Percentiles rank a stretch among this genome's conserved stretches.
These are phyloP conservation scores for Haplosporangium sp. DNA, from an alignment of 371 early-diverging fungal genomes.

Conservation along the genomic window DNA sequence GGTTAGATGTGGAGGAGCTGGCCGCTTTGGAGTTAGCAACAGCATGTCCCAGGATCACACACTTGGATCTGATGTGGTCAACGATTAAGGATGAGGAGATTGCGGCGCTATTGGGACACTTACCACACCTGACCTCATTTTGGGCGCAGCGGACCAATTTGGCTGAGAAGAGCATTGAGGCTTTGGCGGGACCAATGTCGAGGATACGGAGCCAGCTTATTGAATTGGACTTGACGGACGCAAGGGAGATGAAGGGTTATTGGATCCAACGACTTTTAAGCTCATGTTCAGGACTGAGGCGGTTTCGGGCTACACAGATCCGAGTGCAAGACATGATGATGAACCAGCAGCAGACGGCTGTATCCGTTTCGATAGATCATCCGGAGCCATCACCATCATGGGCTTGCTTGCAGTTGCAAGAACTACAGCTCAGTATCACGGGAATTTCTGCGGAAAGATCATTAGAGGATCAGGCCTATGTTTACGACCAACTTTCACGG, in stretches of 20 bases:
- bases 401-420: conserved; percentile 14
- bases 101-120: conserved; percentile 4
- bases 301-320: conserved; percentile 18
- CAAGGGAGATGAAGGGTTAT: not conserved
- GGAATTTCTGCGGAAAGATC: not conserved
- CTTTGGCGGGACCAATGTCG: conserved; percentile 1
- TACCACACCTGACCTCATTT: conserved; percentile 12
- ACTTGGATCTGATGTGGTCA: conserved; percentile 19
- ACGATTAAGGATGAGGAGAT: conserved; percentile 21
- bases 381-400: not conserved
- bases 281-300: conserved; percentile 16
- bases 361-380: not conserved
- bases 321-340: not conserved
- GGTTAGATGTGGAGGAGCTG: conserved; percentile 7
- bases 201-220: conserved; percentile 3
- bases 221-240: conserved; percentile 18
- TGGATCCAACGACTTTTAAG: conserved; percentile 17
- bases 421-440: conserved; percentile 21
- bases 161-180: not conserved
- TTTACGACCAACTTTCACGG: conserved; percentile 18
- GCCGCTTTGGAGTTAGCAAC: not conserved
- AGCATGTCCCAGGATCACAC: conserved; percentile 7
- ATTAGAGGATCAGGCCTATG: conserved; percentile 5
- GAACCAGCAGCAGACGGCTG: not conserved
- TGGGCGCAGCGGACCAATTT: conserved; percentile 11